A percentile compares a stretch with the other conserved stretches of the same genome.
These are phyloP conservation scores for Spathaspora sp. DNA, from an alignment of 1,139 yeast genomes.

Conservation along the genomic window DNA sequence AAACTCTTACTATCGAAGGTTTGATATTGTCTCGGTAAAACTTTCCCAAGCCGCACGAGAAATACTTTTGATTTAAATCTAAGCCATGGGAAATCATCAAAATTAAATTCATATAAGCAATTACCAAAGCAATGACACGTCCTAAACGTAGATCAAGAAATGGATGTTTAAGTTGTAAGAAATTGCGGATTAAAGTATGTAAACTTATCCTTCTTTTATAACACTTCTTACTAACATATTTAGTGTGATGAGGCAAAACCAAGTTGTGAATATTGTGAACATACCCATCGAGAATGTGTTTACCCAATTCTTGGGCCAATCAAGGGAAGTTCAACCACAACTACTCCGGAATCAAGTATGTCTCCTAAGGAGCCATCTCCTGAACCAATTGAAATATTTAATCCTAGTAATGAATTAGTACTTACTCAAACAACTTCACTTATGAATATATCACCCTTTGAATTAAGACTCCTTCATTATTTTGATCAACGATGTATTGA, in stretches of 20 bases:
- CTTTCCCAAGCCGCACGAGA: neutral
- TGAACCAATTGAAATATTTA: neutral
- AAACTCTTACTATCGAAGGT: too few relatives aligned
- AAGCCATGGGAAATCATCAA: neutral
- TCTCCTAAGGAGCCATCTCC: neutral
- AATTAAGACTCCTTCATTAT: constrained; percentile 28
- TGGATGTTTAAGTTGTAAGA: constrained; percentile 34
- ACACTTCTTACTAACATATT: constrained; percentile 3
- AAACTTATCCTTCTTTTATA: neutral
- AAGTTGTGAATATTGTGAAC: constrained; percentile 36
- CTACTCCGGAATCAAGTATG: neutral
- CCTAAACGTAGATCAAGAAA: constrained; percentile 22
- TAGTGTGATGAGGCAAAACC: constrained; percentile 37
- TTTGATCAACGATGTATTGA: constrained; percentile 29
- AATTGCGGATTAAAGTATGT: constrained; percentile 26
- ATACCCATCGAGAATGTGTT: constrained; percentile 30
- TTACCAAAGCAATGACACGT: neutral
- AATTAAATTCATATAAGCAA: too few relatives aligned
- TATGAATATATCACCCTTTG: constrained; percentile 28
- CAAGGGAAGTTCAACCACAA: neutral
- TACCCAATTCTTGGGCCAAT: constrained; percentile 19
- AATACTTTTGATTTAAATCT: neutral
- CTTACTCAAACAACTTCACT: constrained; percentile 17
- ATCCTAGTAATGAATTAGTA: constrained; percentile 10
- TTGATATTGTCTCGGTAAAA: neutral